Conservation (phyloP, 306 rosid genomes). For the Ziziphus jujuba region DNA sequence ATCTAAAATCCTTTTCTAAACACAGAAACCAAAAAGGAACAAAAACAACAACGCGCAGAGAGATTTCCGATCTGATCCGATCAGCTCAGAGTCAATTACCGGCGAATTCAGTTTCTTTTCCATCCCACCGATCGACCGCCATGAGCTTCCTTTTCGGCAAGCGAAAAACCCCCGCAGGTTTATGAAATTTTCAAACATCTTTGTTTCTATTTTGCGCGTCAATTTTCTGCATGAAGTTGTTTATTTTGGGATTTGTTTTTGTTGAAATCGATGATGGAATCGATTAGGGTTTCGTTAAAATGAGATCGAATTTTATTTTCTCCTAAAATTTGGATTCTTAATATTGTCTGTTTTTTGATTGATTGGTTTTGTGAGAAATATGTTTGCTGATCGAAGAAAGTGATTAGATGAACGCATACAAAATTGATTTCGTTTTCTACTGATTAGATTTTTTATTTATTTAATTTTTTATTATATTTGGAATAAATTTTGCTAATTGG, state of each 20-base stretch:
- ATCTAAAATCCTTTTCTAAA: background rate
- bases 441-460: background rate
- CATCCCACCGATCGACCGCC: slow-evolving; percentile 34
- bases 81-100: background rate
- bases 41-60: background rate
- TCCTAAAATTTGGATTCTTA: background rate
- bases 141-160: slow-evolving; percentile 96
- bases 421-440: background rate
- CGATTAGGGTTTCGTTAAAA: background rate
- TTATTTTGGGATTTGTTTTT: background rate
- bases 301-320: too few species aligned
- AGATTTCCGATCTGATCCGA: slow-evolving; percentile 7
- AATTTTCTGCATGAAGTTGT: background rate
- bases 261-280: background rate
- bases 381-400: background rate
- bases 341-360: background rate
- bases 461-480: background rate
- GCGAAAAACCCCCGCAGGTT: slow-evolving; percentile 95
- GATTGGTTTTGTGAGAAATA: background rate
- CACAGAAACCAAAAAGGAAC: too few species aligned
- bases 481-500: background rate
- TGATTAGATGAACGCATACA: background rate
- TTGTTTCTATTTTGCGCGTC: background rate
- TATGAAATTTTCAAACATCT: background rate
- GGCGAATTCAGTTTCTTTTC: slow-evolving; percentile 5